Conservation (phyloP, 2,329 filamentous ascomycete species). For the Pleoardoris graminearum region DNA sequence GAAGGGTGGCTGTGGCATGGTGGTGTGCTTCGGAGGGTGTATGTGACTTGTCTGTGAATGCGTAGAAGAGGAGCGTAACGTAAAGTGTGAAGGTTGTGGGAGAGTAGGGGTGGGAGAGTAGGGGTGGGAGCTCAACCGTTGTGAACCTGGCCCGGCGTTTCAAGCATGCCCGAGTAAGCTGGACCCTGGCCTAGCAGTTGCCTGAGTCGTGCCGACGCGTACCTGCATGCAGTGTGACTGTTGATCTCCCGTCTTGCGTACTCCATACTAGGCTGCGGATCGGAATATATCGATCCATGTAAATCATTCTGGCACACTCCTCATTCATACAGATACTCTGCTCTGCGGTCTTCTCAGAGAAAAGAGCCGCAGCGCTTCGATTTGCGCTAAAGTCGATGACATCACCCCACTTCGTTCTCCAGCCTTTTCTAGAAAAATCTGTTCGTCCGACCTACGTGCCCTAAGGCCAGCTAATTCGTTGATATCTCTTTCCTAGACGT, state of each 20-base stretch:
- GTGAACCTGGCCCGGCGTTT: constrained; percentile 1
- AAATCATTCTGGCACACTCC: neutral
- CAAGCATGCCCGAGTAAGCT: constrained; percentile 1
- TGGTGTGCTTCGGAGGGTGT: constrained; percentile 12
- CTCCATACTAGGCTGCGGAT: too few relatives aligned
- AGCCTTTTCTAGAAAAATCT: neutral
- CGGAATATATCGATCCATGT: neutral
- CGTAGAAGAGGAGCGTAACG: neutral
- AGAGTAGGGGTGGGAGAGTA: neutral
- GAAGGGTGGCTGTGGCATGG: constrained; percentile 54
- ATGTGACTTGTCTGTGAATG: neutral
- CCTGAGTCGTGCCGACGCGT: neutral
- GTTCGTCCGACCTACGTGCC: neutral
- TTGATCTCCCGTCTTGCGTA: neutral
- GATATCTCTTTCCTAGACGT: neutral
- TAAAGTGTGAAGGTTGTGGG: neutral
- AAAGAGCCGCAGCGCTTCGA: neutral
- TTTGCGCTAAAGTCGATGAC: constrained; percentile 9
- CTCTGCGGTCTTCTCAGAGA: neutral
- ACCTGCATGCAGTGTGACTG: neutral
- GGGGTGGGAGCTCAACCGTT: neutral
- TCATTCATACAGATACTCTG: neutral
- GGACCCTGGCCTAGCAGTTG: neutral
- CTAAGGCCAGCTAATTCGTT: neutral
- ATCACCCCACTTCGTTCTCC: constrained; percentile 13